Base-by-base conservation (phyloP, 1,139 yeast genomes). In the Scheffersomyces illinoinensis region DNA sequence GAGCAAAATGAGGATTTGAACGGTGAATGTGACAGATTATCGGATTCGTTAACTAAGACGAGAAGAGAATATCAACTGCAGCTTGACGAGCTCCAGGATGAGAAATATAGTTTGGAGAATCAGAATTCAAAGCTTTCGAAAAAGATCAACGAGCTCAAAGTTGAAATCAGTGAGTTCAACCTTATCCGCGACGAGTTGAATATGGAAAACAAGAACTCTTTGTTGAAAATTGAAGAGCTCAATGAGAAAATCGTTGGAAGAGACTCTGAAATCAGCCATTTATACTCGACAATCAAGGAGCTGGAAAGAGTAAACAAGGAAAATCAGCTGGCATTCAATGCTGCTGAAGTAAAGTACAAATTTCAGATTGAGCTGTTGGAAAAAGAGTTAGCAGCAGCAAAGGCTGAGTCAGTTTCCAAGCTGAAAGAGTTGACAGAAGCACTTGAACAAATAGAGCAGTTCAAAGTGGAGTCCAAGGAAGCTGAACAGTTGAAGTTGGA, bases 1-100 rank as follows among this genome's bases (percentile, higher is more conserved):
- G 79, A 78, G 39, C 91, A 90, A 67, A 78, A 85, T 46, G 73
- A 76, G 1, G 83, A 81, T 53, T 73, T 90, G 60, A 90, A 88
- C 64, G 77, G 77, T 50, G 97, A 91, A 69, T 86, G 91, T 67
- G 93, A 89, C 61, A 76, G 84, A 54, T 72, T 90, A 53, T 83
- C 88, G 21, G 76, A 72, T 52, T 85, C 87, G 46, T 74, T 87
- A 55, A 75, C 83, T 2, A 66, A 69, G 8, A 63, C 84, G 26
- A 78, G 89, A 56, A 73, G 79, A 26, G 86, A 84, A 60, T 71
- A 68, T 52, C 86, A 84, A 57, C 62, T 71, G 5, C 77, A 78
- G 49, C 79, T 82, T 55, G 79, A 75, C 8, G 66, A 70, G 21
- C 74, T 82, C 68, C 78, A 73, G 58, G 81, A 78, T 59, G 89